Conservation (phyloP, 768 basidiomycete species). For the Suillus occidentalis region DNA sequence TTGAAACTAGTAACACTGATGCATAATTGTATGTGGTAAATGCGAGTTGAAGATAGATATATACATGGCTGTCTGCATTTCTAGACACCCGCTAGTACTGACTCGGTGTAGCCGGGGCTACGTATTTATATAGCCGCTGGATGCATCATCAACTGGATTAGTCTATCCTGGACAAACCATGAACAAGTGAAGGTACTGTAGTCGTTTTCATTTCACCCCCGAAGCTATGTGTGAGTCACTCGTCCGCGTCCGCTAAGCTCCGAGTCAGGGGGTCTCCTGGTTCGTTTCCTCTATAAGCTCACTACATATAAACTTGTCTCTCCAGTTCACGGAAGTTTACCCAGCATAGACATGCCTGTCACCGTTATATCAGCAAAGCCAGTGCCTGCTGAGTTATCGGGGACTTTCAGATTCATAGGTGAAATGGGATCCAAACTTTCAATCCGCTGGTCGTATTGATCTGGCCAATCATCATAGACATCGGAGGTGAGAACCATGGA, state of each 20-base stretch:
- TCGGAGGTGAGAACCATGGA: slow-evolving; percentile 33
- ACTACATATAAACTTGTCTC: not conserved
- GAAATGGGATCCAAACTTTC: not conserved
- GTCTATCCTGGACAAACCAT: not conserved
- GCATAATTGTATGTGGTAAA: not conserved
- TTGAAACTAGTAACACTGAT: not conserved
- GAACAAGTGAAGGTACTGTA: not conserved
- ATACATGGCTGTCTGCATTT: no score
- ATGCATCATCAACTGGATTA: no score
- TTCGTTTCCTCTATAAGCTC: not conserved
- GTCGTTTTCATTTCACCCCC: not conserved
- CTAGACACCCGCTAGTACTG: no score
- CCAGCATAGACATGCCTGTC: slow-evolving; percentile 23
- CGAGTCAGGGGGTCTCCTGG: not conserved
- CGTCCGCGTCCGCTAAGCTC: not conserved
- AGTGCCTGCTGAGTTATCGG: slow-evolving; percentile 13
- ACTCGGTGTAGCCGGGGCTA: no score
- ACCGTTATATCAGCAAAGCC: slow-evolving; percentile 24
- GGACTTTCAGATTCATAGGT: slow-evolving; percentile 37
- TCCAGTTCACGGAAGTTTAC: not conserved
- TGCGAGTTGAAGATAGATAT: no score
- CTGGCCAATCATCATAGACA: slow-evolving; percentile 29
- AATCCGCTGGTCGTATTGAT: slow-evolving; percentile 8
- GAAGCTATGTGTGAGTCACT: not conserved
- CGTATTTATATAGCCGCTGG: no score